Percentiles rank a stretch among this genome's conserved stretches.
These are phyloP conservation scores for Graphilbum sp. DNA, from an alignment of 2,329 filamentous ascomycete genomes.

Conservation along the genomic window DNA sequence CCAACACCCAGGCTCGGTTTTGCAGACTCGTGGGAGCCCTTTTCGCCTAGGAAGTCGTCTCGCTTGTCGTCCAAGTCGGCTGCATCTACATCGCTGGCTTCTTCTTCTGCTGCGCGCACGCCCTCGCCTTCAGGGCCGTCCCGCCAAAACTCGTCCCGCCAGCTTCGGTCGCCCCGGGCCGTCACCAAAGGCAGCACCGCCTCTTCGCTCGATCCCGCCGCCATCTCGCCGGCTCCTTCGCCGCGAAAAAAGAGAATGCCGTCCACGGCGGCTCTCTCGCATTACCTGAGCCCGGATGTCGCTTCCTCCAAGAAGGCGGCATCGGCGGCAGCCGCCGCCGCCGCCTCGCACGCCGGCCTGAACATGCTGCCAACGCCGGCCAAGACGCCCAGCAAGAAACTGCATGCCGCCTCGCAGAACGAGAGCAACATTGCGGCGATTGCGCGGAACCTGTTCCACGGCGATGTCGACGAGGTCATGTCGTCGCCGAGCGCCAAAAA, in stretches of 20 bases:
- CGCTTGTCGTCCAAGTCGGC: constrained; percentile 30
- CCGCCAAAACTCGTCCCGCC: constrained; percentile 9
- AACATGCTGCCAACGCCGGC: constrained; percentile 61
- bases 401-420: constrained; percentile 29
- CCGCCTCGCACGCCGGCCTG: constrained; percentile 7
- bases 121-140: constrained; percentile 28
- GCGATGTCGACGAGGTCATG: constrained; percentile 38
- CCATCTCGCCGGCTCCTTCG: constrained; percentile 25
- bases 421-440: constrained; percentile 35
- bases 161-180: constrained; percentile 15
- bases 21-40: constrained; percentile 56
- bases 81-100: constrained; percentile 2
- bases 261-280: constrained; percentile 15
- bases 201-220: neutral
- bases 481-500: constrained; percentile 38
- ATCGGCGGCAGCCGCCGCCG: constrained; percentile 19
- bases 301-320: constrained; percentile 12
- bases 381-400: constrained; percentile 56
- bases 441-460: constrained; percentile 46
- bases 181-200: constrained; percentile 8
- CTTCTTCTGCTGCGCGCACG: constrained; percentile 28
- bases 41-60: constrained; percentile 52
- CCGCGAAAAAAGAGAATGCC: constrained; percentile 32
- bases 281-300: constrained; percentile 25
- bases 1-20: constrained; percentile 52